A percentile compares a stretch with the other conserved stretches of the same genome.
These are phyloP conservation scores for Thalassiosira mediterranea DNA, from an alignment of 352 stramenopile genomes.

Conservation along the genomic window DNA sequence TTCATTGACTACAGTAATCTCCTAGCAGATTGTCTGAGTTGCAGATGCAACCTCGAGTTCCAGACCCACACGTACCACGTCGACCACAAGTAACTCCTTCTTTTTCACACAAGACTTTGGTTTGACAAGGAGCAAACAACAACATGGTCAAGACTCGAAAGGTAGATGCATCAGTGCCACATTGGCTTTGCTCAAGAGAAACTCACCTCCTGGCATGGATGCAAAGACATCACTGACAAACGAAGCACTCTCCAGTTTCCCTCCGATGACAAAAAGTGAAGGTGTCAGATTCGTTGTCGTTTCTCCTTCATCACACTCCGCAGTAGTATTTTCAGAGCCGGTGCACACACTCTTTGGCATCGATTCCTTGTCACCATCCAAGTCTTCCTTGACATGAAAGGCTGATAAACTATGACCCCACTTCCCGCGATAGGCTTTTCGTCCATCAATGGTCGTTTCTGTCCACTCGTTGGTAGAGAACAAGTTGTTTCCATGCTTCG, in stretches of 20 bases:
- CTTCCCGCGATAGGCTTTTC: conserved; percentile 54
- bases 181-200: too few relatives aligned
- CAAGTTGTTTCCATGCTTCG: conserved; percentile 32
- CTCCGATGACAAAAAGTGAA: conserved; percentile 60
- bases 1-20: too few relatives aligned
- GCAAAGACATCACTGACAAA: conserved; percentile 55
- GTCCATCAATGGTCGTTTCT: conserved; percentile 37
- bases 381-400: conserved; percentile 38
- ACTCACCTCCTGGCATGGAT: conserved; percentile 43
- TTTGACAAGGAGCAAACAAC: neutral
- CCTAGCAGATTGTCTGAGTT: too few relatives aligned
- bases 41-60: conserved; percentile 48
- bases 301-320: conserved; percentile 14
- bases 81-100: conserved; percentile 43
- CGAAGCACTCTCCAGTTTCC: conserved; percentile 47
- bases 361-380: conserved; percentile 35
- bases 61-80: conserved; percentile 35
- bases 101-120: conserved; percentile 39
- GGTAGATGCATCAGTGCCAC: too few relatives aligned
- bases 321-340: conserved; percentile 2
- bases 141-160: too few relatives aligned
- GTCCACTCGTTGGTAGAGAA: conserved; percentile 69
- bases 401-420: conserved; percentile 57
- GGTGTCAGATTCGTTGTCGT: conserved; percentile 22
- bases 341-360: conserved; percentile 20